These are phyloP conservation scores for Solioccasus polychromus DNA, from an alignment of 768 basidiomycete species.

Conservation along the genomic window DNA sequence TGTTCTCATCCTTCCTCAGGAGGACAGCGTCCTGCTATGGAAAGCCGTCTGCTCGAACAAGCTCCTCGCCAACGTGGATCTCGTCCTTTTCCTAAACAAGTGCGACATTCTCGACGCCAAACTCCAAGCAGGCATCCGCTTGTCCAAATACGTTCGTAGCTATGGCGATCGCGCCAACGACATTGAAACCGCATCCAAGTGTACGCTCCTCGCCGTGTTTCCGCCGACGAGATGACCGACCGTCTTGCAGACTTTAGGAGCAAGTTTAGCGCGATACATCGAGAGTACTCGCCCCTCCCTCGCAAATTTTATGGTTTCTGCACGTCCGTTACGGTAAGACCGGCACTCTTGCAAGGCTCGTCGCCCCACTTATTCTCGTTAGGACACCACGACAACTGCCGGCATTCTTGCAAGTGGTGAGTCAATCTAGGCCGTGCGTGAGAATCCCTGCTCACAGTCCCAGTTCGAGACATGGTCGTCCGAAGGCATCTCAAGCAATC, in stretches of 20 bases:
- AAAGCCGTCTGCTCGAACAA: constrained; percentile 68
- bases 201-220: constrained; percentile 39
- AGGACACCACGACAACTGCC: constrained; percentile 70
- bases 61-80: constrained; percentile 65
- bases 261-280: constrained; percentile 73
- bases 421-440: constrained; percentile 17
- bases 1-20: constrained; percentile 36
- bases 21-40: constrained; percentile 78
- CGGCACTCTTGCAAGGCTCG: neutral
- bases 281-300: constrained; percentile 71
- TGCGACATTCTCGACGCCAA: constrained; percentile 71
- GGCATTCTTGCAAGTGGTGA: constrained; percentile 76
- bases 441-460: neutral
- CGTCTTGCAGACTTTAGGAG: constrained; percentile 57
- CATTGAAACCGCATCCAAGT: constrained; percentile 62
- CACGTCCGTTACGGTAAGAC: constrained; percentile 66
- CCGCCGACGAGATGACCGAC: neutral
- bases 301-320: constrained; percentile 78
- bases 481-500: constrained; percentile 75
- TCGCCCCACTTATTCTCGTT: neutral
- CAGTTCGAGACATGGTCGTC: constrained; percentile 81
- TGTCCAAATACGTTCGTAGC: constrained; percentile 68
- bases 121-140: constrained; percentile 58
- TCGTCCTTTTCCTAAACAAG: constrained; percentile 82
- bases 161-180: constrained; percentile 70